Percentiles rank a stretch among this genome's conserved stretches.
Evolutionary conservation across 495 filamentous ascomycete genomes (phyloP).

Genomic region (Xylaria curta): DNA sequence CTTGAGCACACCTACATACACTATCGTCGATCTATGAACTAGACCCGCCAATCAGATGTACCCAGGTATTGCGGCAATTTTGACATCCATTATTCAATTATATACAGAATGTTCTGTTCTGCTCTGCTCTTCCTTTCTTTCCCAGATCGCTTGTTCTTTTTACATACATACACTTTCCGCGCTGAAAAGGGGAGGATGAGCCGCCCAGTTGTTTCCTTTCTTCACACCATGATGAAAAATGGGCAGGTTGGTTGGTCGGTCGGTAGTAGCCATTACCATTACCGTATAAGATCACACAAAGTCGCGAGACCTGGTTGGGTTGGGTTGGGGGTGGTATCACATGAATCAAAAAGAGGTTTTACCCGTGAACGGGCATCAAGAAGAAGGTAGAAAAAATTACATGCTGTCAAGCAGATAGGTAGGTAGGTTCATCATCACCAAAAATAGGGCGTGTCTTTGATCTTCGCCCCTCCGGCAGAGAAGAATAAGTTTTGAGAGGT

Average conservation of each 20-base stretch:
- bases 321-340: slow-evolving; percentile 13
- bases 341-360: background rate
- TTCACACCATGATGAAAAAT: background rate
- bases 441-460: background rate
- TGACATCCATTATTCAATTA: slow-evolving; percentile 19
- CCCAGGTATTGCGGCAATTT: background rate
- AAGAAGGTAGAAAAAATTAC: slow-evolving; percentile 29
- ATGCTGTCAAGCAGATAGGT: slow-evolving; percentile 29
- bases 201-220: background rate
- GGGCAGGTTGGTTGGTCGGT: background rate
- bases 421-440: slow-evolving; percentile 12
- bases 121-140: too few relatives aligned
- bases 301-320: slow-evolving; percentile 17
- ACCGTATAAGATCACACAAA: slow-evolving; percentile 3
- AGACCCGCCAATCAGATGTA: background rate
- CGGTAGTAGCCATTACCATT: background rate
- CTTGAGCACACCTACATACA: too few relatives aligned
- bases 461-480: slow-evolving; percentile 2
- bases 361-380: background rate
- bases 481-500: background rate
- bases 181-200: background rate
- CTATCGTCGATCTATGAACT: background rate
- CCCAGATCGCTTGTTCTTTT: slow-evolving; percentile 14
- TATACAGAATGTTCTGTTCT: slow-evolving; percentile 20
- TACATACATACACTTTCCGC: slow-evolving; percentile 9